Conservation (phyloP, 345 rosid species). For the Streptanthus diversifolius region DNA sequence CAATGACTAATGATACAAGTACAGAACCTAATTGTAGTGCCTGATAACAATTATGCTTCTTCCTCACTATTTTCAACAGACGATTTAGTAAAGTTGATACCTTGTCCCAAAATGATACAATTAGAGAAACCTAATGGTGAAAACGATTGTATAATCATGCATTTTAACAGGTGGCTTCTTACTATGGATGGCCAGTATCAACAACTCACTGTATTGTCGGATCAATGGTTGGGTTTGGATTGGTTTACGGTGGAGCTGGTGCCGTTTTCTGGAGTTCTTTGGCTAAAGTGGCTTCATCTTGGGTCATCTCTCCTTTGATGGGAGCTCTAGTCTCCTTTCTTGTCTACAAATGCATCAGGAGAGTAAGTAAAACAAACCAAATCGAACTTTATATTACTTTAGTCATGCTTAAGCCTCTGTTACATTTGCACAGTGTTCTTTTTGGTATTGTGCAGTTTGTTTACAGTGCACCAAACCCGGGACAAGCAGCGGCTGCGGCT, state of each 20-base stretch:
- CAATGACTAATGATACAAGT: background rate
- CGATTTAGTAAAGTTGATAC: background rate
- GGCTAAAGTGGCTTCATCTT: slow-evolving; percentile 84
- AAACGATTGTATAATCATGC: background rate
- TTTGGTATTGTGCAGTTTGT: slow-evolving; percentile 57
- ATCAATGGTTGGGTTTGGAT: slow-evolving; percentile 97
- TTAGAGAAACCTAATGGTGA: slow-evolving; percentile 13
- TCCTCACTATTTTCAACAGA: background rate
- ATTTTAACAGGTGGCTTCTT: slow-evolving; percentile 68
- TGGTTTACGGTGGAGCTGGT: slow-evolving; percentile 86
- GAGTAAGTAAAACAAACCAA: slow-evolving; percentile 48
- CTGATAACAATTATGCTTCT: background rate
- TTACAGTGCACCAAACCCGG: slow-evolving; percentile 95
- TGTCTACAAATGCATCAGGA: slow-evolving; percentile 93
- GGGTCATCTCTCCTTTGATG: slow-evolving; percentile 88
- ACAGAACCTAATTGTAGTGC: slow-evolving; percentile 6
- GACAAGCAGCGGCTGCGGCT: slow-evolving; percentile 84
- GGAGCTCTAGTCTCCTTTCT: slow-evolving; percentile 85
- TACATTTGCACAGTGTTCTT: background rate
- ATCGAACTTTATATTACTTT: background rate
- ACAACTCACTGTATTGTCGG: slow-evolving; percentile 97
- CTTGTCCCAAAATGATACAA: background rate
- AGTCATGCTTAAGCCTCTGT: background rate
- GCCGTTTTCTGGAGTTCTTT: slow-evolving; percentile 97
- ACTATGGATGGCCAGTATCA: slow-evolving; percentile 93